Evolutionary conservation across 1,284 basidiomycete species (phyloP).

Genomic region (Cryptococcus depauperatus): DNA sequence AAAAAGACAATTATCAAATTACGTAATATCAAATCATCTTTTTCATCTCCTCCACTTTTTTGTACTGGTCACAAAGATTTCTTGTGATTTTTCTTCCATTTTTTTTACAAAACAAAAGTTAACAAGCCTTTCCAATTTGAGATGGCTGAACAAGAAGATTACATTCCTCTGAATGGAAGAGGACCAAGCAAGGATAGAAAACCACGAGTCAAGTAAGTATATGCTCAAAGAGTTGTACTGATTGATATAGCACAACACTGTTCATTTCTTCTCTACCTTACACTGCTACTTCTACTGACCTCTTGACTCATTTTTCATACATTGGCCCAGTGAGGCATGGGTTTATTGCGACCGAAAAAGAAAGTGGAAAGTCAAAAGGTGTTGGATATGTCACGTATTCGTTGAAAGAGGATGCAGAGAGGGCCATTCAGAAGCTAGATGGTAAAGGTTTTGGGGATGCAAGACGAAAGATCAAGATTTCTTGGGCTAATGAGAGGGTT

Average conservation of each 20-base stretch:
- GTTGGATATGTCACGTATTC: conserved; percentile 97
- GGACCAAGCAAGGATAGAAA: conserved; percentile 17
- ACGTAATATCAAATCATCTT: too few relatives aligned
- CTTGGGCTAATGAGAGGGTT: conserved; percentile 74
- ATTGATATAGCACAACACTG: conserved; percentile 39
- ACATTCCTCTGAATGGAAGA: conserved; percentile 23
- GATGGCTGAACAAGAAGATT: conserved; percentile 36
- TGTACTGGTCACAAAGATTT: too few relatives aligned
- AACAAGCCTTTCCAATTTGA: too few relatives aligned
- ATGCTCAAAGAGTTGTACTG: background rate
- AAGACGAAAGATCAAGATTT: conserved; percentile 62
- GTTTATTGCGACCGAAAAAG: conserved; percentile 70
- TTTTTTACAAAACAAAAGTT: too few relatives aligned
- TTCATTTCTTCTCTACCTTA: conserved; percentile 60
- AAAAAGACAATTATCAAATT: too few relatives aligned
- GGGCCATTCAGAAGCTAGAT: conserved; percentile 55
- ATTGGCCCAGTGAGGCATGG: conserved; percentile 89
- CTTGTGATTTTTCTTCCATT: background rate
- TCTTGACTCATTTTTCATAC: conserved; percentile 89
- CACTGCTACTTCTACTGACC: conserved; percentile 77
- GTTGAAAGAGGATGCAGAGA: conserved; percentile 76
- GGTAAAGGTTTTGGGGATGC: conserved; percentile 51
- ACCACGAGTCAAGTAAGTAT: conserved; percentile 33
- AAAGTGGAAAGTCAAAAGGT: conserved; percentile 78
- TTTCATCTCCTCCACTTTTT: conserved; percentile 3